These are phyloP conservation scores for Parastagonospora nodorum DNA, from an alignment of 2,329 filamentous ascomycete genomes.

Conservation along the genomic window DNA sequence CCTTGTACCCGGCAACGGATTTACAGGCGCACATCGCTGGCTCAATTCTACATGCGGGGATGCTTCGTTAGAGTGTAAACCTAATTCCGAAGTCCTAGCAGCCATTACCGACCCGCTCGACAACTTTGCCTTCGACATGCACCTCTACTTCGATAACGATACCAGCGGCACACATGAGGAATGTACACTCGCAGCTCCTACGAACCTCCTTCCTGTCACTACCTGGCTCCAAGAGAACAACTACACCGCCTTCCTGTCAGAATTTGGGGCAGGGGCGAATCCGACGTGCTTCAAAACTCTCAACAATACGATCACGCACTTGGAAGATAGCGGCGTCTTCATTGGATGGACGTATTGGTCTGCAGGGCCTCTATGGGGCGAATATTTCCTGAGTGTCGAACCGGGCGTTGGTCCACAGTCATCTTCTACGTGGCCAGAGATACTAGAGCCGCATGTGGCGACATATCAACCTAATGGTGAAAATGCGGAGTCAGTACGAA, in stretches of 20 bases:
- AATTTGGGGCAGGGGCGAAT: conserved; percentile 54
- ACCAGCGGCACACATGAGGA: conserved; percentile 55
- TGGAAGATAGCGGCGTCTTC: conserved; percentile 49
- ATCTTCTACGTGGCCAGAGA: conserved; percentile 23
- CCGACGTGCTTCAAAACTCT: conserved; percentile 51
- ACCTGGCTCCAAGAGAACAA: conserved; percentile 53
- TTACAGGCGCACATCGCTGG: conserved; percentile 56
- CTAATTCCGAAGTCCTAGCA: conserved; percentile 46
- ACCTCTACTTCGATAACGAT: conserved; percentile 59
- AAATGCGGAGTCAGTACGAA: conserved; percentile 25
- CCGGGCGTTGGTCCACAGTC: conserved; percentile 16
- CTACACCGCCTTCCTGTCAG: conserved; percentile 57
- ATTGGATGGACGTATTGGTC: conserved; percentile 60
- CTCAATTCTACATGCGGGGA: conserved; percentile 36
- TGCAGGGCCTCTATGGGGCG: conserved; percentile 57
- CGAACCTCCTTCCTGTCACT: conserved; percentile 51
- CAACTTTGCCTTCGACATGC: conserved; percentile 58
- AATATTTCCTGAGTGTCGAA: conserved; percentile 29
- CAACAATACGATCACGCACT: conserved; percentile 44
- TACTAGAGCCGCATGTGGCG: conserved; percentile 23
- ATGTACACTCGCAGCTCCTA: conserved; percentile 49
- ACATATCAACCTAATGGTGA: conserved; percentile 26
- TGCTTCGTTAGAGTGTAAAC: conserved; percentile 39
- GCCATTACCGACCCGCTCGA: conserved; percentile 53
- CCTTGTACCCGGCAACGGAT: conserved; percentile 57